Base-by-base conservation (phyloP, 2,329 filamentous ascomycete species). In the Blastomyces gilchristii region DNA sequence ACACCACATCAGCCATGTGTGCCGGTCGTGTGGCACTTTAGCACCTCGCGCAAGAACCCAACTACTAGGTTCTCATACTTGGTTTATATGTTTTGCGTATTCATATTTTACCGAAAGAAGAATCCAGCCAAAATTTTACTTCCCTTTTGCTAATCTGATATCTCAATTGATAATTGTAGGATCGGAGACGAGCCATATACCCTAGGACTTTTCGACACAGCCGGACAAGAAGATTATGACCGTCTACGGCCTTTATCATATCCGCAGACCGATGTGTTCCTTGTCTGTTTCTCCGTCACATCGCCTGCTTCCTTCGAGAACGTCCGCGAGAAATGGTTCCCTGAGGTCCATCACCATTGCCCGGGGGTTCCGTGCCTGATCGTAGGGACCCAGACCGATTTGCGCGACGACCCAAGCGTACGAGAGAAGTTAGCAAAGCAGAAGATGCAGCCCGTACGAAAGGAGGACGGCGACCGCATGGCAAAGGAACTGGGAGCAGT, bases 141-240 rank as follows among this genome's bases (percentile, higher is more conserved):
- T 58, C n/a, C 37, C 8, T 16, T 28, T 22, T 58, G 25, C 41
- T 47, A 39, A 50, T 41, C 58, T 47, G 63, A 63, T 67, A 63
- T 70, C 63, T 54, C 65, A 60, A 67, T 56, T 31, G 62, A 5
- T 16, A 59, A 49, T 16, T 8, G 31, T 74, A 99, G 94, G 94
- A 97, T 99, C 76, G 94, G 94, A 68, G 94, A 97, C 76, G 94
- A 99, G 79, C 94, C 94, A 64, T 97, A 97, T 77, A 99, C 94
- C 18, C 84, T 99, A 58, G 94, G 94, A 64, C 84, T 99, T 37
- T 99, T 97, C 75, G 94, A 99, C 87, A 99, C 94, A 47, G 94
- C 94, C 66, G 94, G 94, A 77, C 94, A 99, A 81, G 94, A 99
- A 83, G 93, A 99, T 87, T 97, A 97, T 80, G 94, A 99, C 78